Conservation (phyloP, 192 early-diverging fungal species). For the Gryganskiella cystojenkinii region DNA sequence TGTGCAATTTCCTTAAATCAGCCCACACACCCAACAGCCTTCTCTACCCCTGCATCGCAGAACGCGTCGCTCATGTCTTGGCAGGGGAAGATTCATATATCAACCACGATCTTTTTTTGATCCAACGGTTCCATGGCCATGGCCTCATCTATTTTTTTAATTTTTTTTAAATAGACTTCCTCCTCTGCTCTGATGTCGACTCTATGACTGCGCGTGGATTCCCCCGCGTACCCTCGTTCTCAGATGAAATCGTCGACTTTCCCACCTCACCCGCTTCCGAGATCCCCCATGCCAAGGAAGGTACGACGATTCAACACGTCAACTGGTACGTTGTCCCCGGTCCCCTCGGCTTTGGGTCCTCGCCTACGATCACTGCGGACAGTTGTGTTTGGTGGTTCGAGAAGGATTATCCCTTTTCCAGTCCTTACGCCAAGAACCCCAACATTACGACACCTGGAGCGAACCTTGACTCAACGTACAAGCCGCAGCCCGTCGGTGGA, state of each 20-base stretch:
- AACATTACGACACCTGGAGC: constrained; percentile 37
- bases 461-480: constrained; percentile 49
- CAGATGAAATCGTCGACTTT: constrained; percentile 41
- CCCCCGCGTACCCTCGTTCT: constrained; percentile 25
- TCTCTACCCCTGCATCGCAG: background rate
- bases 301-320: constrained; percentile 43
- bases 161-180: constrained; percentile 36
- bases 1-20: no score
- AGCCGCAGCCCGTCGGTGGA: constrained; percentile 57
- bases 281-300: constrained; percentile 48
- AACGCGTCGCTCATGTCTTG: no score
- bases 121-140: no score
- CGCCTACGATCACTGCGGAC: constrained; percentile 39
- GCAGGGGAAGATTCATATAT: no score
- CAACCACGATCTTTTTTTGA: no score
- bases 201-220: constrained; percentile 51
- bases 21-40: background rate
- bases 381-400: constrained; percentile 58
- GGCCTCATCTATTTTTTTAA: no score
- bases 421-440: constrained; percentile 37
- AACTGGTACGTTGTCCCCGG: constrained; percentile 51
- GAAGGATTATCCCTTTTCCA: constrained; percentile 45
- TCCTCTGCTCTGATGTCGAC: constrained; percentile 60
- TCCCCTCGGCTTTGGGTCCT: constrained; percentile 20
- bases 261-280: constrained; percentile 35